Percentiles rank a stretch among this genome's conserved stretches.
Conservation (phyloP, 2,329 filamentous ascomycete species). For the Claviceps cyperi region DNA sequence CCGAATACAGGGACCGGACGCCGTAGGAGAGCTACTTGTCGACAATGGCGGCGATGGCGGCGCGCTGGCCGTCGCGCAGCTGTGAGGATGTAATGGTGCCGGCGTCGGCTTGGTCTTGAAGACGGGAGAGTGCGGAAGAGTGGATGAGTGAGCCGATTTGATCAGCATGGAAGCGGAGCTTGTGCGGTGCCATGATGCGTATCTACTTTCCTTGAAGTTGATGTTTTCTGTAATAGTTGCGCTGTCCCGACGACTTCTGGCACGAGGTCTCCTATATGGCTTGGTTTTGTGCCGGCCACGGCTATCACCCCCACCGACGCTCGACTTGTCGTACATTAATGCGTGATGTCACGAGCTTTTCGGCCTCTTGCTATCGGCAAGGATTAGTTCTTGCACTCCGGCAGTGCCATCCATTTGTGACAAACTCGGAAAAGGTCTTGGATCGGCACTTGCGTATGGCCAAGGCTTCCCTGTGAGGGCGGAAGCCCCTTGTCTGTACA, state of each 20-base stretch:
- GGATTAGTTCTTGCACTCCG: background rate
- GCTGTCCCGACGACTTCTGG: background rate
- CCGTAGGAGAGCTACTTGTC: constrained; percentile 48
- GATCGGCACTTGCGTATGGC: too few species aligned
- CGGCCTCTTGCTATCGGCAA: background rate
- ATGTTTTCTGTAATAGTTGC: background rate
- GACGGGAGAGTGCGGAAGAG: constrained; percentile 44
- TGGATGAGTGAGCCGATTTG: constrained; percentile 59
- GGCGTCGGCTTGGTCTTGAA: constrained; percentile 31
- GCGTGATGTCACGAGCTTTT: background rate
- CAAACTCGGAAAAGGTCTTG: too few species aligned
- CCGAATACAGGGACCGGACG: constrained; percentile 50
- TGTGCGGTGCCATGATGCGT: background rate
- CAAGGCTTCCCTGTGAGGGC: too few species aligned
- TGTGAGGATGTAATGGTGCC: constrained; percentile 26
- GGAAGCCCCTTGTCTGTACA: too few species aligned
- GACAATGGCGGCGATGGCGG: constrained; percentile 50
- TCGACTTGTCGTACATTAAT: background rate
- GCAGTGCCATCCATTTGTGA: too few species aligned
- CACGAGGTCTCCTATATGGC: background rate
- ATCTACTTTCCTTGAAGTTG: background rate
- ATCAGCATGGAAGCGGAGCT: constrained; percentile 52
- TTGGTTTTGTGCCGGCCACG: background rate
- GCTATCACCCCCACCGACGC: too few species aligned
- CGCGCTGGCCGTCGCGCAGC: constrained; percentile 42